Evolutionary conservation across 140 eudicot genomes (phyloP).

Genomic region (Senecio squalidus): DNA sequence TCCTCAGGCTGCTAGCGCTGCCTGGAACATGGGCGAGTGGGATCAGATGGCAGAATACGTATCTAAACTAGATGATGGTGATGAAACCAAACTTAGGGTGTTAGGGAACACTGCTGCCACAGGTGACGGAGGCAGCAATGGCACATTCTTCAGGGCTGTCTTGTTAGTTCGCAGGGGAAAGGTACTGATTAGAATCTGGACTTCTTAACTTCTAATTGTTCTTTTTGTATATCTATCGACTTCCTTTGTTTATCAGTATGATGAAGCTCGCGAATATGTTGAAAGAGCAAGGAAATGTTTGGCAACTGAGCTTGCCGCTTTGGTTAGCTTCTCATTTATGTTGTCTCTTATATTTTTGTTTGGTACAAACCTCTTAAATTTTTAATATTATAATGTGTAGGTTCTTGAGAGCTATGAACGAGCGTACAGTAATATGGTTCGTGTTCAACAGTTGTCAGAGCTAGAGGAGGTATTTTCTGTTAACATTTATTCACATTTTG

Average conservation of each 20-base stretch:
- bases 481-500: not conserved
- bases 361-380: not conserved
- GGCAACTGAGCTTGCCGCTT: conserved; percentile 96
- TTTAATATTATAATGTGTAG: conserved; percentile 29
- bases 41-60: conserved; percentile 99
- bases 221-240: not conserved
- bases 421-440: conserved; percentile 96
- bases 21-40: conserved; percentile 99
- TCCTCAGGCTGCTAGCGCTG: conserved; percentile 89
- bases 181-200: conserved; percentile 36
- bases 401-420: conserved; percentile 99
- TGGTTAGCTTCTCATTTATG: conserved; percentile 47
- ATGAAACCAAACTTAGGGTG: conserved; percentile 78
- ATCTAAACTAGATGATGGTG: conserved; percentile 92
- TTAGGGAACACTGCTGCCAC: conserved; percentile 89
- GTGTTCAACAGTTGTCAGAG: conserved; percentile 95
- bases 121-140: conserved; percentile 95
- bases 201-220: conserved; percentile 2
- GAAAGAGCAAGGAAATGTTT: conserved; percentile 98
- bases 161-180: conserved; percentile 81
- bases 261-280: conserved; percentile 92
- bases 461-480: conserved; percentile 72
- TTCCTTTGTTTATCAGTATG: conserved; percentile 50
- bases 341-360: not conserved
- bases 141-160: conserved; percentile 91